Evolutionary conservation across 1,139 yeast genomes (phyloP), one percentile per base, ranked within the genome.

Genomic region (Candida sp.): DNA sequence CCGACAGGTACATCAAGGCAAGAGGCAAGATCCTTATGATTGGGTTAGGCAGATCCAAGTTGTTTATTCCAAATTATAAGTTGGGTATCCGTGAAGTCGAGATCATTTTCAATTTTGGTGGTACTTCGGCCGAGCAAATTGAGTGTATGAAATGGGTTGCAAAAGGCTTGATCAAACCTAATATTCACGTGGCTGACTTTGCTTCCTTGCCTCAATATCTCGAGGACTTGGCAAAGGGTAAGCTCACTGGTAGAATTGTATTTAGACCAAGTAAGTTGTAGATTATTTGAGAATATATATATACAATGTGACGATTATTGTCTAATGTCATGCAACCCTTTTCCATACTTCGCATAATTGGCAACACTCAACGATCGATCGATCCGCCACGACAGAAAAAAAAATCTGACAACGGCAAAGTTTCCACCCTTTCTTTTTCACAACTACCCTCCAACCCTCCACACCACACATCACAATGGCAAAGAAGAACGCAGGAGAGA

Each of bases 401-500:
- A 26, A 25, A 5, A n/a, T 37, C 9, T 23, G 41, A 37, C 41
- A 37, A 11, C 12, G 26, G 17, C n/a, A 23, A 35, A 17, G 22
- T n/a, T 12, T 26, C 7, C 11, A 2, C 38, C 3, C 25, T 22
- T 31, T 11, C 30, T 27, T 26, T 27, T 8, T 33, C 17, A 6
- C 41, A 35, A 9, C 30, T 7, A 22, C 26, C 11, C 27, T 31
- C 17, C 17, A 17, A 26, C n/a, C 9, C 32, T 28, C 32, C 25
- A 26, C 25, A n/a, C 23, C 35, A 33, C 48, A 22, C 12, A 44
- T 12, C n/a, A 63, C 37, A 54, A 84, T 84, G 89, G 88, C 87
- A 26, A 55, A 52, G n/a, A 84, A 84, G 67, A 78, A 81, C 61
- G 75, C 74, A 37, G 83, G 78, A 44, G 88, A 83, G 60, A 84